phyloP scores from a whole-genome alignment of 257 asterid species.

The Fraxinus quadrangulata region DNA sequence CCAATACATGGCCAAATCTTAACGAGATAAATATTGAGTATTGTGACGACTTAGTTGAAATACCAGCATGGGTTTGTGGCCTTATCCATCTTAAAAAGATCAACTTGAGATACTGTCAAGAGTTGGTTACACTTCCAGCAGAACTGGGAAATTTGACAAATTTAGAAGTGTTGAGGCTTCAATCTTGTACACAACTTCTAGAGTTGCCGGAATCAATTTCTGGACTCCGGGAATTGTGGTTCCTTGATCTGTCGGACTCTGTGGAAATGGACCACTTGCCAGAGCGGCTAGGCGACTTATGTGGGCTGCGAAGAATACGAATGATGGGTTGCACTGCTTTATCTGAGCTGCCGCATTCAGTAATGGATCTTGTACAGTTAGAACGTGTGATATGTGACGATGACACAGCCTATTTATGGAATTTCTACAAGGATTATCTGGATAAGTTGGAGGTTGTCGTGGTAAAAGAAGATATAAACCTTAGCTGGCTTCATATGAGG shows the following conservation, averaged over 20 bases:
- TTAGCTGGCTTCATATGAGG: slow-evolving; percentile 37
- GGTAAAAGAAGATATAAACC: slow-evolving; percentile 30
- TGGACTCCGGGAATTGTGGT: slow-evolving; percentile 23
- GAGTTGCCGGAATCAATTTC: slow-evolving; percentile 31
- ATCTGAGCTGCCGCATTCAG: slow-evolving; percentile 26
- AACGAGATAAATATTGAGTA: slow-evolving; percentile 35
- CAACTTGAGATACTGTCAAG: slow-evolving; percentile 35
- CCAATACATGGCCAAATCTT: slow-evolving; percentile 37
- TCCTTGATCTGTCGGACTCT: slow-evolving; percentile 40
- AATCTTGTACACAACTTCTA: slow-evolving; percentile 32
- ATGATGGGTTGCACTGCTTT: slow-evolving; percentile 38
- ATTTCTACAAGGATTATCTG: neutral
- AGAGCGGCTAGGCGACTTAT: slow-evolving; percentile 26
- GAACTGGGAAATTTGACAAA: slow-evolving; percentile 35
- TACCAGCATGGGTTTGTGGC: slow-evolving; percentile 28
- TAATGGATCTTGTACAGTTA: slow-evolving; percentile 26
- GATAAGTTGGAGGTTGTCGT: slow-evolving; percentile 28
- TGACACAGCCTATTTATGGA: slow-evolving; percentile 33
- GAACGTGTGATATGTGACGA: slow-evolving; percentile 36
- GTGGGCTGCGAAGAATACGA: slow-evolving; percentile 22
- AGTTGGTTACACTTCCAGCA: slow-evolving; percentile 30
- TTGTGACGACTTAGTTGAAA: slow-evolving; percentile 34
- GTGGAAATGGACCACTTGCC: slow-evolving; percentile 27
- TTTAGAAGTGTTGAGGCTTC: slow-evolving; percentile 34
- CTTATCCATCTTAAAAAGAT: slow-evolving; percentile 35